Evolutionary conservation across 1,139 yeast species (phyloP).

Genomic region (Yamadazyma siamensis): DNA sequence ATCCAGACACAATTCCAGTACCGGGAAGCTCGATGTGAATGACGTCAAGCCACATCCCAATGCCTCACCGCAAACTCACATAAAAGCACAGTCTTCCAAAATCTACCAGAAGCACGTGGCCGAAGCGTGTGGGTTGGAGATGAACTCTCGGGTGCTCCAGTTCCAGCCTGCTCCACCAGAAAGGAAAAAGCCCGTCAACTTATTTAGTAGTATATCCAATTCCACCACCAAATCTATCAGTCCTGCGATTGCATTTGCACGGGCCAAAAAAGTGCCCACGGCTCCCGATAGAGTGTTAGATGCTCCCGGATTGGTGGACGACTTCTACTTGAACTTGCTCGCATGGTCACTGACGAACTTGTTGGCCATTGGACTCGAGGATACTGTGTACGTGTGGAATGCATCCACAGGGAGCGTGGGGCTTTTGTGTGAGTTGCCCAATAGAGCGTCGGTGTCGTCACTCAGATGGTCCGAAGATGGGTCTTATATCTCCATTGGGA

Average conservation of each 20-base stretch:
- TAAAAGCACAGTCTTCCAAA: conserved; percentile 65
- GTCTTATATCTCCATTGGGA: conserved; percentile 79
- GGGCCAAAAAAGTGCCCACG: conserved; percentile 71
- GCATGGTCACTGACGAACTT: conserved; percentile 86
- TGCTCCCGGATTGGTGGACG: conserved; percentile 94
- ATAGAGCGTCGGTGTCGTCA: conserved; percentile 60
- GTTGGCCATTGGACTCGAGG: conserved; percentile 86
- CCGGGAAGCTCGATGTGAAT: conserved; percentile 34
- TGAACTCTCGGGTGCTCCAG: conserved; percentile 80
- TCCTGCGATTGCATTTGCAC: conserved; percentile 51
- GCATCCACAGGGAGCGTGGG: conserved; percentile 82
- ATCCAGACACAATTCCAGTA: conserved; percentile 39
- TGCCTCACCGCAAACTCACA: conserved; percentile 52
- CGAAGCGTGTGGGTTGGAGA: conserved; percentile 87
- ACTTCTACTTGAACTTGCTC: conserved; percentile 81
- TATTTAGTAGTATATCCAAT: conserved; percentile 25
- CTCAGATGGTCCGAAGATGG: conserved; percentile 93
- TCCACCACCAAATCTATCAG: conserved; percentile 22
- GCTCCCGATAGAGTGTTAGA: conserved; percentile 93
- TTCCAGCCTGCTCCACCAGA: conserved; percentile 89
- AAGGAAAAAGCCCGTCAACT: conserved; percentile 53
- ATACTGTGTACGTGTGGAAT: conserved; percentile 87
- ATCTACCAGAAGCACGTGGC: conserved; percentile 86
- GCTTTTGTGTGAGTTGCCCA: conserved; percentile 57
- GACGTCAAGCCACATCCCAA: conserved; percentile 38